Base-by-base conservation (phyloP, 306 rosid species). In the Trifolium subterraneum region DNA sequence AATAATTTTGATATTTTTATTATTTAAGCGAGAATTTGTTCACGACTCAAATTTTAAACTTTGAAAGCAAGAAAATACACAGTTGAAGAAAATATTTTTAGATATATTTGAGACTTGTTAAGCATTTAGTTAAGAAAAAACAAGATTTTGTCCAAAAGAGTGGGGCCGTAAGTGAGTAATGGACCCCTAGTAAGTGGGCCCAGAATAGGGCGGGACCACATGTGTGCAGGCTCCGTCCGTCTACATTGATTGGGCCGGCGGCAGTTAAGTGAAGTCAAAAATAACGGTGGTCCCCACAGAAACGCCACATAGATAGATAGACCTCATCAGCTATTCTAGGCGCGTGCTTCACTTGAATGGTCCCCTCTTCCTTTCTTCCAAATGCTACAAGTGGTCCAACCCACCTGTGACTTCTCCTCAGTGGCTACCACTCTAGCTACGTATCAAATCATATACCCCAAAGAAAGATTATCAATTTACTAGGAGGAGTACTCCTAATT, bases 241-340 rank as follows among this genome's bases (percentile, higher is more conserved):
- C 52, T 52, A 65, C 6, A 48, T 56, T 56, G 63, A 56, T 56
- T 56, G 63, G 35, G 63, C 63, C 63, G 63, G 63, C 63, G 63
- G 63, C 63, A 22, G 63, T 56, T 56, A 11, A 16, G 33, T 23
- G 15, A 56, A 11, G n/a, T 12, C 7, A 56, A 62, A 62, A 15
- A 27, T 33, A 31, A 8, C 0, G 42, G 4, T 33, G 42, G 68
- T 62, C 68, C 63, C 63, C 36, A 56, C 63, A 6, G 0, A 23
- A 9, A 61, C 23, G 12, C 67, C 22, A 61, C 68, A 10, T 16
- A 18, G n/a, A 63, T 16, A 18, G 27, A 63, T 4, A 63, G 15
- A 63, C 27, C 25, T 63, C 27, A 35, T 62, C 12, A 62, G 68
- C 47, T n/a, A 62, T 33, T 61, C 23, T 33, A 29, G 66, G 67